phyloP scores from a whole-genome alignment of 257 asterid species.

The Solanum bulbocastanum region DNA sequence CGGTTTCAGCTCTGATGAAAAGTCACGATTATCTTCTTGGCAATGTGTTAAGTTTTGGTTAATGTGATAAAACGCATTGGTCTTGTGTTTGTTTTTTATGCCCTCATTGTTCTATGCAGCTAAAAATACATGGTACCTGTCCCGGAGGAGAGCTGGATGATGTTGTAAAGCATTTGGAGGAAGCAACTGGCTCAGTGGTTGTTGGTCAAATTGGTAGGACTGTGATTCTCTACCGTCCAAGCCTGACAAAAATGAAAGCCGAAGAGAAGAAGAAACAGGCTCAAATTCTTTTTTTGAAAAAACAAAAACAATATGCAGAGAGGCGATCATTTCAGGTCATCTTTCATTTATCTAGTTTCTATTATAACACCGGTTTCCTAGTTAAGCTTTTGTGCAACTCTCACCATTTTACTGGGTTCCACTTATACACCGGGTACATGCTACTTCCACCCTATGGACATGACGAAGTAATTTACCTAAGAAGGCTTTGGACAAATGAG shows the following conservation, averaged over 20 bases:
- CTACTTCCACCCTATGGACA: neutral
- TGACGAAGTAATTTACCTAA: neutral
- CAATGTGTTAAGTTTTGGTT: neutral
- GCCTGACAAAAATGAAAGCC: constrained; percentile 63
- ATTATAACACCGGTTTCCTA: neutral
- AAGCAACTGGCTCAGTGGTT: constrained; percentile 55
- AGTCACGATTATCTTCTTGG: neutral
- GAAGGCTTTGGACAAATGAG: neutral
- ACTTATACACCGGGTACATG: neutral
- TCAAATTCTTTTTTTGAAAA: constrained; percentile 23
- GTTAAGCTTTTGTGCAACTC: neutral
- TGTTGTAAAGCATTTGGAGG: constrained; percentile 58
- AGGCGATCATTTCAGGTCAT: constrained; percentile 33
- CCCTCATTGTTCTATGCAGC: constrained; percentile 23
- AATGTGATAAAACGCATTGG: neutral
- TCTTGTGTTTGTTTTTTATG: neutral
- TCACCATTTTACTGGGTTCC: neutral
- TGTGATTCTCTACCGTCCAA: constrained; percentile 86
- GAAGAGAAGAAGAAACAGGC: constrained; percentile 66
- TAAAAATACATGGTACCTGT: constrained; percentile 67
- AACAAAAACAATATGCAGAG: constrained; percentile 6
- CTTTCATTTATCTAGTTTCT: neutral
- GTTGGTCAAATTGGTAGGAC: constrained; percentile 84
- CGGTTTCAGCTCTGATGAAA: neutral
- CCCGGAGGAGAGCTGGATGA: constrained; percentile 75